Evolutionary conservation across 257 asterid genomes (phyloP), one percentile per base, ranked within the genome.

Genomic region (Verbena officinalis): DNA sequence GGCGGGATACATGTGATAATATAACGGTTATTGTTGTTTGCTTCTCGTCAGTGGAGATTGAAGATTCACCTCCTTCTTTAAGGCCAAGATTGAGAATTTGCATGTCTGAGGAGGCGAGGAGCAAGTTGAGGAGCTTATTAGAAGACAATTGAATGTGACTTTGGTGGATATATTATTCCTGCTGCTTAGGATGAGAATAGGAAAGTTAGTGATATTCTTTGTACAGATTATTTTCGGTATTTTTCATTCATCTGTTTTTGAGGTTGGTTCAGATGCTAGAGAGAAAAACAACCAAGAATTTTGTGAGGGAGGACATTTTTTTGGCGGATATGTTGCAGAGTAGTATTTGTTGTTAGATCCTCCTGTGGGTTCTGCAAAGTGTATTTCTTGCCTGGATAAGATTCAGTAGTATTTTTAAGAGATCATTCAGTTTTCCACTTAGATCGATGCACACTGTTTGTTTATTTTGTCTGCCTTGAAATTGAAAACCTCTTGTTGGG

Each of bases 11-110:
- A 8, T 52, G 69, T 0, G 98, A 91, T 74, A 91, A 91, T 17
- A 89, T 91, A 43, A 91, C 98, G 1, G 98, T 84, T 10, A 72
- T 91, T 27, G 85, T 91, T 30, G 85, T 91, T 44, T 89, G 92
- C 77, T 85, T 89, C 59, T 59, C 82, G 13, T 52, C 81, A 1
- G 58, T 75, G 0, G 78, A 64, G 49, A 34, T 43, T 34, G 67
- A 36, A 23, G 80, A 77, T 49, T n/a, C 81, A 5, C 70, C 70
- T 53, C 69, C 87, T 57, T 59, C 76, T 40, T 83, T 54, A 27
- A 74, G 95, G 45, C 83, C 91, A 4, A 80, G 91, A 65, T 36
- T 85, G 52, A 78, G 89, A 75, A 74, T 82, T 64, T 59, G 78
- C 75, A 77, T 90, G 90, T 86, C 96, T 0, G 89, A 86, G 66